A percentile compares a stretch with the other conserved stretches of the same genome.
Evolutionary conservation across 2,329 filamentous ascomycete genomes (phyloP).

Genomic region (Sclerotinia subarctica): DNA sequence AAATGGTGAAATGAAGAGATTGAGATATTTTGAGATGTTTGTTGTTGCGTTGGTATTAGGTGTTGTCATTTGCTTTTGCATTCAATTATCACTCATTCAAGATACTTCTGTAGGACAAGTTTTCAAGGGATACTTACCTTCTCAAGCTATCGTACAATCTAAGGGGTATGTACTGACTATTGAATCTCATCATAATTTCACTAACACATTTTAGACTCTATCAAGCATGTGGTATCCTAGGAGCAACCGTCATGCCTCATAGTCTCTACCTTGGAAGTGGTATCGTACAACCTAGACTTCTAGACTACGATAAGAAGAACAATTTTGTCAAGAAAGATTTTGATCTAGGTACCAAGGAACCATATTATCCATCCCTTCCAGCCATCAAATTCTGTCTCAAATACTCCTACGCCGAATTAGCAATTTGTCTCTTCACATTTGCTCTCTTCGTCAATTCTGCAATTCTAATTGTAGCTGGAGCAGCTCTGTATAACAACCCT

Average conservation of each 20-base stretch:
- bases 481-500: slow-evolving; percentile 62
- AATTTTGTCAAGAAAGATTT: slow-evolving; percentile 45
- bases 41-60: slow-evolving; percentile 62
- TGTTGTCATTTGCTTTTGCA: slow-evolving; percentile 68
- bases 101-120: slow-evolving; percentile 56
- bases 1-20: slow-evolving; percentile 53
- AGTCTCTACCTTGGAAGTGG: slow-evolving; percentile 67
- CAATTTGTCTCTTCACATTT: slow-evolving; percentile 74
- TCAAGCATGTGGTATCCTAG: slow-evolving; percentile 72
- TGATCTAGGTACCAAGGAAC: slow-evolving; percentile 43
- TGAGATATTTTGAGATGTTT: slow-evolving; percentile 63
- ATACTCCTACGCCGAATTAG: slow-evolving; percentile 68
- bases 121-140: slow-evolving; percentile 64
- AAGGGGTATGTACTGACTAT: slow-evolving; percentile 44
- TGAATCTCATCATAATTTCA: neutral
- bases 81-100: slow-evolving; percentile 62
- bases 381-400: slow-evolving; percentile 74
- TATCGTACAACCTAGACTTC: slow-evolving; percentile 64
- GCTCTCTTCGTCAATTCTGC: slow-evolving; percentile 81
- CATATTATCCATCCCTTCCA: slow-evolving; percentile 67
- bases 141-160: slow-evolving; percentile 54
- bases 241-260: slow-evolving; percentile 72
- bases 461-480: slow-evolving; percentile 78
- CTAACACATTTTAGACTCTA: slow-evolving; percentile 48
- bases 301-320: slow-evolving; percentile 58